These are phyloP conservation scores for Sugiyamaella japonica DNA, from an alignment of 1,139 yeast species.

Conservation along the genomic window DNA sequence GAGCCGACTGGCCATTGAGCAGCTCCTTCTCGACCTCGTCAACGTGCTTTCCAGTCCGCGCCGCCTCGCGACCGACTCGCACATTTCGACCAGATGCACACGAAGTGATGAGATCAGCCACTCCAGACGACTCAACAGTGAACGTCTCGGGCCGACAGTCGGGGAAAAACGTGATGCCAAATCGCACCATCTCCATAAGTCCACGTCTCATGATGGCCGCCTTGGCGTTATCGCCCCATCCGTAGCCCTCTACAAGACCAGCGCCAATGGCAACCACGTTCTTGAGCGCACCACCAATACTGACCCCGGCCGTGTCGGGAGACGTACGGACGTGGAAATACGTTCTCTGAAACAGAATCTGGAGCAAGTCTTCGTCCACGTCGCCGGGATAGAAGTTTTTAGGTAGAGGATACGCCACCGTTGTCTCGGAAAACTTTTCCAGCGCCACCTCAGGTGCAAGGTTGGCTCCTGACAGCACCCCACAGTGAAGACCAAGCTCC, in stretches of 20 bases:
- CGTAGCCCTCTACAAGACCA: constrained; percentile 92
- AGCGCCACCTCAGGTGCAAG: constrained; percentile 93
- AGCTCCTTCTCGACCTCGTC: constrained; percentile 77
- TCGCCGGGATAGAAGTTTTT: constrained; percentile 68
- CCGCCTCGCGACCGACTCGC: constrained; percentile 66
- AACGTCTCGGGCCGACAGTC: constrained; percentile 72
- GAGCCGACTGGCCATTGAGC: constrained; percentile 91
- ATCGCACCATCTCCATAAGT: constrained; percentile 78
- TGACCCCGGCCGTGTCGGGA: constrained; percentile 89
- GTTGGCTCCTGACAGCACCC: constrained; percentile 93
- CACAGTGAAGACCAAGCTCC: constrained; percentile 81
- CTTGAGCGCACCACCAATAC: constrained; percentile 92
- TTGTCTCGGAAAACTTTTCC: constrained; percentile 92
- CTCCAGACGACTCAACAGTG: constrained; percentile 92
- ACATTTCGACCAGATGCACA: constrained; percentile 97
- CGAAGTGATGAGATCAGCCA: constrained; percentile 93
- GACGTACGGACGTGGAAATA: constrained; percentile 92
- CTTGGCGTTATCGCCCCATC: constrained; percentile 98
- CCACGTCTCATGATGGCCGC: constrained; percentile 96
- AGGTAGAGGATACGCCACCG: constrained; percentile 82
- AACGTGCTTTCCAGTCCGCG: constrained; percentile 70
- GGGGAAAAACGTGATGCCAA: constrained; percentile 74
- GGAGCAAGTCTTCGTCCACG: constrained; percentile 65
- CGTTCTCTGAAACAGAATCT: constrained; percentile 85
- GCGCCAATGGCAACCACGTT: constrained; percentile 92